phyloP scores from a whole-genome alignment of 768 basidiomycete genomes.

The Suillus luteus region DNA sequence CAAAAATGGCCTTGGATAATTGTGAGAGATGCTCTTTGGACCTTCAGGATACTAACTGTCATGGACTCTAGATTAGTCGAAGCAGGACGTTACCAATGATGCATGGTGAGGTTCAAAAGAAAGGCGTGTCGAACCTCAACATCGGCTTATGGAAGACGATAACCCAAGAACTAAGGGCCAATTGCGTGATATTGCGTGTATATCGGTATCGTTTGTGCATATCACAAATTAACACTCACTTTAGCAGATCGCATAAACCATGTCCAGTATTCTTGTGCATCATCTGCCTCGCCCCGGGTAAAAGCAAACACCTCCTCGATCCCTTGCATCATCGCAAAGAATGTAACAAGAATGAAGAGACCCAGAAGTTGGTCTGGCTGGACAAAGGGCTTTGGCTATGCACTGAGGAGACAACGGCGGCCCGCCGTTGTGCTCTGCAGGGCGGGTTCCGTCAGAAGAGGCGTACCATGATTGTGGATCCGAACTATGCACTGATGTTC shows the following conservation, averaged over 20 bases:
- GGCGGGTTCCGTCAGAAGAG: neutral
- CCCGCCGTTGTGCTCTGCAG: neutral
- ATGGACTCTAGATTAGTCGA: neutral
- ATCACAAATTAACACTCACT: conserved; percentile 1
- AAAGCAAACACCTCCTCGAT: conserved; percentile 1
- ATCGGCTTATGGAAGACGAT: conserved; percentile 3
- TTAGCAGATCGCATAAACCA: conserved; percentile 5
- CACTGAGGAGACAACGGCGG: neutral
- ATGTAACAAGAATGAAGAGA: neutral
- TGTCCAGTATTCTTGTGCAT: neutral
- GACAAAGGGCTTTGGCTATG: neutral
- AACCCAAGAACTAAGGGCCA: neutral
- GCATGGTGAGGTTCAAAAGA: conserved; percentile 1
- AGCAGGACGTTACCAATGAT: neutral
- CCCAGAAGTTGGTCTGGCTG: neutral
- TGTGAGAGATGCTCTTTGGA: neutral
- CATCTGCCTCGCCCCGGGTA: neutral
- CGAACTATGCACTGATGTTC: neutral
- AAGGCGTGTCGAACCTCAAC: conserved; percentile 6
- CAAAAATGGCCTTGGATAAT: neutral
- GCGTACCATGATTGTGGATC: neutral
- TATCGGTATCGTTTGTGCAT: neutral
- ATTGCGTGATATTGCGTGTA: neutral
- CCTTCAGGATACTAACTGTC: conserved; percentile 10
- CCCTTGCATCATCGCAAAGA: neutral